Evolutionary conservation across 129 eudicot species (phyloP).

Genomic region (Pittosporum tobira): DNA sequence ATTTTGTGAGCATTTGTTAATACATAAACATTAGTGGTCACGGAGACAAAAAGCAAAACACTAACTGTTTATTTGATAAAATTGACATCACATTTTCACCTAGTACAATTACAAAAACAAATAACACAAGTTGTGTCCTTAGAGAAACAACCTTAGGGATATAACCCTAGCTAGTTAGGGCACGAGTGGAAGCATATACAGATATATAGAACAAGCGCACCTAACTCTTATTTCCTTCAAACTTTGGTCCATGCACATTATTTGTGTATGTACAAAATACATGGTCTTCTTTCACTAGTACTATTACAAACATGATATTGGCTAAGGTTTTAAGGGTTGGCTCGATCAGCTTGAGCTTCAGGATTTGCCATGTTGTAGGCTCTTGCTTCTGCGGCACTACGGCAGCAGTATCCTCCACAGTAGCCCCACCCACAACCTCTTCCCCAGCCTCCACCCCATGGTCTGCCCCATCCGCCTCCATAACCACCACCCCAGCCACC

Average conservation of each 20-base stretch:
- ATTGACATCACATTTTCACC: no score
- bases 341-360: no score
- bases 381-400: neutral
- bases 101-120: no score
- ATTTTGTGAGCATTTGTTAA: no score
- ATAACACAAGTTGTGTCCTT: neutral
- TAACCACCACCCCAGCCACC: conserved; percentile 15
- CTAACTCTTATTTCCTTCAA: neutral
- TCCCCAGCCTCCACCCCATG: conserved; percentile 15
- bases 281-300: neutral
- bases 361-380: conserved; percentile 3
- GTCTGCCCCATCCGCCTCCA: conserved; percentile 18
- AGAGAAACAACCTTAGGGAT: neutral
- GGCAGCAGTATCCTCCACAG: conserved; percentile 1
- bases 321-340: conserved; percentile 1
- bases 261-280: neutral
- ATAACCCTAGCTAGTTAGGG: neutral
- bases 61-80: no score
- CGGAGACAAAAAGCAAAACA: no score
- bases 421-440: conserved; percentile 3
- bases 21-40: no score
- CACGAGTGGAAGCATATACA: neutral
- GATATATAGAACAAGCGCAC: neutral
- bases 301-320: neutral
- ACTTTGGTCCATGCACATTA: neutral